These are phyloP conservation scores for Przewalskia tangutica DNA, from an alignment of 257 asterid species.

Conservation along the genomic window DNA sequence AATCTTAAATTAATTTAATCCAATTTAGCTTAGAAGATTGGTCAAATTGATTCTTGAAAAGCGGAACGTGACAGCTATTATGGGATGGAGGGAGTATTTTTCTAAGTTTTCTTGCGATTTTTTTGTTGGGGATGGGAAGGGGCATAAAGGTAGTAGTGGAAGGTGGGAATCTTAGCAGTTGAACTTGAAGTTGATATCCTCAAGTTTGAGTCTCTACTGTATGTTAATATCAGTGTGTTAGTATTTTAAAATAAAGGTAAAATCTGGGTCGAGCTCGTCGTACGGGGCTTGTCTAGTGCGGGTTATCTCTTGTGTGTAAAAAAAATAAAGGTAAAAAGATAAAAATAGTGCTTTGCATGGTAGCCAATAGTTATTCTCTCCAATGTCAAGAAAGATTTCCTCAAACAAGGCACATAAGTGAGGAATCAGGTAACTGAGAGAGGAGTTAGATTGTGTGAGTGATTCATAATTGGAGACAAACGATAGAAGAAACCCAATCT, in stretches of 20 bases:
- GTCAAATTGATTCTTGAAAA: too few relatives aligned
- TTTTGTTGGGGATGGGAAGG: neutral
- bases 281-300: too few relatives aligned
- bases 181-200: neutral
- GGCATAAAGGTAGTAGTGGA: neutral
- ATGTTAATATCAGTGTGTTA: neutral
- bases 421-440: neutral
- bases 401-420: neutral
- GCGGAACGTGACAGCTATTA: too few relatives aligned
- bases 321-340: neutral
- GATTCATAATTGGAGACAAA: neutral
- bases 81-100: neutral
- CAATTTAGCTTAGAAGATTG: too few relatives aligned
- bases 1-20: too few relatives aligned
- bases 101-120: neutral
- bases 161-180: neutral
- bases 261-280: too few relatives aligned
- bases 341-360: neutral
- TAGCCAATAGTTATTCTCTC: neutral
- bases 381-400: neutral
- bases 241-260: neutral
- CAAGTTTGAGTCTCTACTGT: neutral
- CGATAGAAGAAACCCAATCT: neutral
- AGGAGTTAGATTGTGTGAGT: neutral
- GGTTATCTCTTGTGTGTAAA: too few relatives aligned